Evolutionary conservation across 176 grass and related monocot species (phyloP), one percentile per base, ranked within the genome.

Genomic region (Oryza meyeriana): DNA sequence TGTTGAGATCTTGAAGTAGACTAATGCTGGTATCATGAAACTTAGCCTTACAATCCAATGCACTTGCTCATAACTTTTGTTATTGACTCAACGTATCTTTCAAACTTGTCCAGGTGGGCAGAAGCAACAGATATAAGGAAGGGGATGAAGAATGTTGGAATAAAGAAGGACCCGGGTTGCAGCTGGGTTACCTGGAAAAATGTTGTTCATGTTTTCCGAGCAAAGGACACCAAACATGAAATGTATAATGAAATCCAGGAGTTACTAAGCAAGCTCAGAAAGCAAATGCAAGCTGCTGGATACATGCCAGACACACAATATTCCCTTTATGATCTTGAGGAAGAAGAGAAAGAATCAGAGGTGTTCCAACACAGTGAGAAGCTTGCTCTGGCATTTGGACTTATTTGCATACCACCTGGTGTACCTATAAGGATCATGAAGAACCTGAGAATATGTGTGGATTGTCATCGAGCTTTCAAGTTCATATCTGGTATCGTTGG

Each of bases 121-220:
- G 91, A 97, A 91, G 94, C 91, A 64, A 94, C 77, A 69, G 80
- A 90, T 57, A 83, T 91, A 64, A 91, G 89, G 38, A 94, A 86
- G 76, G 91, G 91, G 67, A 97, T 97, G 91, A 90, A 83, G 70
- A 78, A 75, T 65, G 71, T 93, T 4, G 89, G 89, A 22, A 91
- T 93, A 52, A 97, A 94, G 75, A 97, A 97, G 88, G 85, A 84
- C 36, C 91, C 94, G 20, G 91, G 91, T 20, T 88, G 87, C 55
- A 97, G 94, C 77, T 97, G 94, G 94, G 90, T 97, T 66, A 91
- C 84, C 11, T 97, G 89, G 91, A 90, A 91, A 88, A 94, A 92
- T 81, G 73, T 18, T 67, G 79, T 97, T 18, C 91, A 97, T 76
- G 85, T 97, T 47, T 94, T 97, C 61, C 94, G 94, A 52, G 94